Evolutionary conservation across 1,284 basidiomycete species (phyloP).

Genomic region (Sporisorium exsertum): DNA sequence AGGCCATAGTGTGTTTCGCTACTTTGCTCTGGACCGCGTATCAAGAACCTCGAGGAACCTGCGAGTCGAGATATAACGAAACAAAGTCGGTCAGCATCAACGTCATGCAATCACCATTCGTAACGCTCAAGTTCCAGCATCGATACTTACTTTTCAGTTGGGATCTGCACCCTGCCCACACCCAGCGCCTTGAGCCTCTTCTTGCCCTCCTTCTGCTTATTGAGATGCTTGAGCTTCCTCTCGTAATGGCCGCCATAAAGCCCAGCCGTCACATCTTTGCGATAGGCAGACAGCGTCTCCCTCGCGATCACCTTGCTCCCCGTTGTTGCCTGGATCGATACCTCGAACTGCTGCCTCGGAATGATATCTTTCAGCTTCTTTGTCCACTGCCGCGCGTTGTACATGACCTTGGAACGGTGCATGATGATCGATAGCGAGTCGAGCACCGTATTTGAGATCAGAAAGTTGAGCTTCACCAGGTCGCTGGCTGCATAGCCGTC

Average conservation of each 20-base stretch:
- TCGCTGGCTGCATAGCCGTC: constrained; percentile 59
- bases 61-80: background rate
- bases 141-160: constrained; percentile 51
- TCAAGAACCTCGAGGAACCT: constrained; percentile 43
- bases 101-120: background rate
- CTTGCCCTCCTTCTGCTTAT: constrained; percentile 68
- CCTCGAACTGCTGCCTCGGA: constrained; percentile 91
- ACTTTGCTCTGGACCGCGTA: constrained; percentile 42
- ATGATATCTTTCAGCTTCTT: constrained; percentile 71
- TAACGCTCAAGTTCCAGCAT: too few relatives aligned
- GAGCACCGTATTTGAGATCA: constrained; percentile 59
- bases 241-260: constrained; percentile 81
- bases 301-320: constrained; percentile 89
- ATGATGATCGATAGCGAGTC: constrained; percentile 65
- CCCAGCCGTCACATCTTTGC: constrained; percentile 90
- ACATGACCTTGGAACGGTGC: constrained; percentile 61
- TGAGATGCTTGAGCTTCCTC: constrained; percentile 62
- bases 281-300: constrained; percentile 74
- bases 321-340: constrained; percentile 74
- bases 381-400: constrained; percentile 56
- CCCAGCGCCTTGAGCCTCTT: constrained; percentile 63
- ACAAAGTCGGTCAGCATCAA: background rate
- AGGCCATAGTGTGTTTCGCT: background rate
- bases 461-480: constrained; percentile 64
- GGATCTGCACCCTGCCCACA: constrained; percentile 63